Evolutionary conservation across 306 rosid species (phyloP).

Genomic region (Astragalus glycyphyllos): DNA sequence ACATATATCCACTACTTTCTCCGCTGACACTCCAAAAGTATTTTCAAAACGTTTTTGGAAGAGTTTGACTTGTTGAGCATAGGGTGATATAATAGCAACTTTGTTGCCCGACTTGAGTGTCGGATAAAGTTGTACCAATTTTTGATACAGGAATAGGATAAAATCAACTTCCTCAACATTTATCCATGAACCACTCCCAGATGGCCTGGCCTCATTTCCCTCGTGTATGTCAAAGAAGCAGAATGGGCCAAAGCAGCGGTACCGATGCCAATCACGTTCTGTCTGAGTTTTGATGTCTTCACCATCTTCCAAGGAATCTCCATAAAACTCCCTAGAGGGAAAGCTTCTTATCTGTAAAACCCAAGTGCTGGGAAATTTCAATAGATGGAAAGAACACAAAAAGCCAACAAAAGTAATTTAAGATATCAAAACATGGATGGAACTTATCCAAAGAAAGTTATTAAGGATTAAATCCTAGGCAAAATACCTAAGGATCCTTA

Average conservation of each 20-base stretch:
- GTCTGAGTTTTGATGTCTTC: slow-evolving; percentile 61
- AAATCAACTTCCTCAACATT: slow-evolving; percentile 85
- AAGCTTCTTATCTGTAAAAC: slow-evolving; percentile 81
- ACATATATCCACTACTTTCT: slow-evolving; percentile 79
- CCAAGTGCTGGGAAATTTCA: slow-evolving; percentile 27
- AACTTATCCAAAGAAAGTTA: neutral
- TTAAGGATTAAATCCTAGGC: slow-evolving; percentile 13
- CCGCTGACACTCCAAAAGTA: slow-evolving; percentile 74
- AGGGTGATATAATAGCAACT: slow-evolving; percentile 87
- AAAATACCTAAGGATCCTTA: slow-evolving; percentile 4
- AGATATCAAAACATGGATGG: slow-evolving; percentile 26
- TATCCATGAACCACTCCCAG: slow-evolving; percentile 83
- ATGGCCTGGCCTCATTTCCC: slow-evolving; percentile 70
- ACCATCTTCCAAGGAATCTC: slow-evolving; percentile 78
- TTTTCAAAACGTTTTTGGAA: slow-evolving; percentile 74
- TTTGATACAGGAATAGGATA: slow-evolving; percentile 76
- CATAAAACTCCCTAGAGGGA: slow-evolving; percentile 89
- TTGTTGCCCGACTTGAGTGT: slow-evolving; percentile 74
- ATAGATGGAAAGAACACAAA: slow-evolving; percentile 23
- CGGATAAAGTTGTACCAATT: slow-evolving; percentile 71
- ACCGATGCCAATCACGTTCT: slow-evolving; percentile 74
- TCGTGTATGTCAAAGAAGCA: slow-evolving; percentile 83
- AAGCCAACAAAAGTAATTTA: slow-evolving; percentile 9
- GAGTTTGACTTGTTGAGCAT: slow-evolving; percentile 83
- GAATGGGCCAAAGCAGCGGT: slow-evolving; percentile 88